Evolutionary conservation across 1,284 basidiomycete species (phyloP), one percentile per base, ranked within the genome.

Genomic region (Anthracocystis setariae): DNA sequence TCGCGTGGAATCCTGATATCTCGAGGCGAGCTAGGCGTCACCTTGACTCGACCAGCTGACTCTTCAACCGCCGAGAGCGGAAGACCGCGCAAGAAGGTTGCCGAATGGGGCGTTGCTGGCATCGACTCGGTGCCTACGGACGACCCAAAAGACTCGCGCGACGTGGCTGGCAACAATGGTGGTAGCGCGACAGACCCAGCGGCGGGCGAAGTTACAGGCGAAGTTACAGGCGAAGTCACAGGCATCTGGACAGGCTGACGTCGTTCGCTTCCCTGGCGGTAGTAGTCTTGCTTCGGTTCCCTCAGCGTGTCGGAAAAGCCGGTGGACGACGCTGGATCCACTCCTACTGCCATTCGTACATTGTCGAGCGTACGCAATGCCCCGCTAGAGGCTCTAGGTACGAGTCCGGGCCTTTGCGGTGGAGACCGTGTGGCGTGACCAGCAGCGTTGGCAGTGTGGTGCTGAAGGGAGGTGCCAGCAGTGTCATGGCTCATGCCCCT

Each of bases 81-180:
- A 23, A 71, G 40, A 3, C 53, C 39, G 9, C 69, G 64, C 23
- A 62, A 8, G 45, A 62, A 73, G 2, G 65, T 73, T 3, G 61
- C 62, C 20, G 71, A 73, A 18, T 50, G 33, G 13, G 71, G 71
- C 1, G 71, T 73, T 3, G 57, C 61, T 1, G 71, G 71, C 15
- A 65, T 50, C 21, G 64, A 68, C 29, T 73, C 64, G 32, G 54
- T 58, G 15, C 54, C 58, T 3, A 57, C 51, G 5, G 60, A 64
- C 13, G 52, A 59, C 17, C 65, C 65, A 39, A 38, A 73, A n/a
- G 65, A 69, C 17, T 57, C 71, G 21, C 66, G 65, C 17, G 66
- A 69, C 1, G 60, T 49, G 2, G 57, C 53, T 5, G 57, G 46
- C 15, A 68, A 53, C 43, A 63, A 38, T 9, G 64, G 60, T 1